Evolutionary conservation across 2,329 filamentous ascomycete genomes (phyloP).

Genomic region (Scedosporium dehoogii): DNA sequence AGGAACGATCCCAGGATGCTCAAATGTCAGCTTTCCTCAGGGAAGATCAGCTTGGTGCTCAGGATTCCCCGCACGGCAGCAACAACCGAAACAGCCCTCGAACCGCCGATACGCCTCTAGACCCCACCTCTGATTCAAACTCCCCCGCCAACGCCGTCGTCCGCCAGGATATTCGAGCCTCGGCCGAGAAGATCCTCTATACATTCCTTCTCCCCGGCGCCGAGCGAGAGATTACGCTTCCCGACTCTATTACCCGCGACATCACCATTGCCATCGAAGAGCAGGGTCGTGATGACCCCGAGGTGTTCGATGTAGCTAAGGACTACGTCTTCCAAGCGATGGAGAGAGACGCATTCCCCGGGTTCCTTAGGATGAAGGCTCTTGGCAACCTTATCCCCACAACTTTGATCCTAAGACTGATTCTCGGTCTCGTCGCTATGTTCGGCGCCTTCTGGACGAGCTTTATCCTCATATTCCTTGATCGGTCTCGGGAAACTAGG

Average conservation of each 20-base stretch:
- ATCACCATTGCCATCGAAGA: constrained; percentile 86
- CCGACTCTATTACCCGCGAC: constrained; percentile 73
- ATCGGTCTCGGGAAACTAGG: constrained; percentile 62
- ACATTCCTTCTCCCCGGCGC: constrained; percentile 92
- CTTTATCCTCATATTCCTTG: constrained; percentile 85
- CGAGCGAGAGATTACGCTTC: constrained; percentile 90
- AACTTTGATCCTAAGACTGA: constrained; percentile 75
- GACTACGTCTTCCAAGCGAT: constrained; percentile 99
- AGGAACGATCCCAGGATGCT: constrained; percentile 72
- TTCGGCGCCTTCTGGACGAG: constrained; percentile 91
- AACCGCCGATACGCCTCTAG: constrained; percentile 46
- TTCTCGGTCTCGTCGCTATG: constrained; percentile 74
- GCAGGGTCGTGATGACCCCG: constrained; percentile 84
- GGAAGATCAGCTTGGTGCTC: constrained; percentile 38
- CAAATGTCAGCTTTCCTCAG: constrained; percentile 86
- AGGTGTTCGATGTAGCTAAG: constrained; percentile 94
- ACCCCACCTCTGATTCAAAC: constrained; percentile 63
- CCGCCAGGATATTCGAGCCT: constrained; percentile 83
- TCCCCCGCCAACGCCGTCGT: constrained; percentile 77
- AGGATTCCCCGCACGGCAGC: constrained; percentile 47
- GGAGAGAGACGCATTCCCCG: constrained; percentile 98
- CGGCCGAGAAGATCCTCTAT: constrained; percentile 97
- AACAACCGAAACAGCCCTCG: constrained; percentile 39
- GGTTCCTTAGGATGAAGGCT: constrained; percentile 89
- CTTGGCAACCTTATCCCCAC: constrained; percentile 91